A percentile compares a stretch with the other conserved stretches of the same genome.
Evolutionary conservation across 192 early-diverging fungal species (phyloP).

Genomic region (Entomortierella lignicola): DNA sequence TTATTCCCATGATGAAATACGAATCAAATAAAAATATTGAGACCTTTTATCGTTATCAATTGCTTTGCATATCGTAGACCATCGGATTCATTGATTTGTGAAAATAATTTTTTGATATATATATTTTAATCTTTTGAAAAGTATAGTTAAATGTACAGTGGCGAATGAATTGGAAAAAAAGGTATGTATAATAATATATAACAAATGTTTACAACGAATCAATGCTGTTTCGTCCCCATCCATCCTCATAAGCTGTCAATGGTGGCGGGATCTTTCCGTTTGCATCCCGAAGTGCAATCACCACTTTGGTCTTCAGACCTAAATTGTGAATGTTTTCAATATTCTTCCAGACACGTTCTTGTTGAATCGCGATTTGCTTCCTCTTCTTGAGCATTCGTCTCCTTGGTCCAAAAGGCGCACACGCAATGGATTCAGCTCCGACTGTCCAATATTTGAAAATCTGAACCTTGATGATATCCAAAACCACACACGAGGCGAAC

Average conservation of each 20-base stretch:
- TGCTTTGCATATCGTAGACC: too few species aligned
- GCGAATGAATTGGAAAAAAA: too few species aligned
- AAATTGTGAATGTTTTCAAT: not conserved
- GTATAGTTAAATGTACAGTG: too few species aligned
- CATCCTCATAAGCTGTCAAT: slow-evolving; percentile 19
- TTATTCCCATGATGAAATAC: too few species aligned
- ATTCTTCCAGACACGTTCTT: slow-evolving; percentile 32
- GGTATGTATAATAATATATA: too few species aligned
- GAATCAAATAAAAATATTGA: too few species aligned
- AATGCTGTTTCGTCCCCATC: slow-evolving; percentile 28
- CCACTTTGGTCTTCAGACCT: slow-evolving; percentile 20
- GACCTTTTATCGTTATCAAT: too few species aligned
- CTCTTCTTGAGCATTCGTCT: slow-evolving; percentile 27
- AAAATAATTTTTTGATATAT: too few species aligned
- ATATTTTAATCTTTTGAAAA: too few species aligned
- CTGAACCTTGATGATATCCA: slow-evolving; percentile 92
- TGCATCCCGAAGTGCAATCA: slow-evolving; percentile 17
- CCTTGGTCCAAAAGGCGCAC: slow-evolving; percentile 19
- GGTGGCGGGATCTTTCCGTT: slow-evolving; percentile 16
- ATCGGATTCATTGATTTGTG: too few species aligned
- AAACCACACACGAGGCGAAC: slow-evolving; percentile 79
- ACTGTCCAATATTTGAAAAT: slow-evolving; percentile 89
- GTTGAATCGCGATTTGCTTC: slow-evolving; percentile 13
- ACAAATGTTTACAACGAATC: slow-evolving; percentile 17
- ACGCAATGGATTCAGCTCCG: slow-evolving; percentile 49